Percentiles rank a stretch among this genome's conserved stretches.
Evolutionary conservation across 2,329 filamentous ascomycete genomes (phyloP).

Genomic region (Cladosporium sp.): DNA sequence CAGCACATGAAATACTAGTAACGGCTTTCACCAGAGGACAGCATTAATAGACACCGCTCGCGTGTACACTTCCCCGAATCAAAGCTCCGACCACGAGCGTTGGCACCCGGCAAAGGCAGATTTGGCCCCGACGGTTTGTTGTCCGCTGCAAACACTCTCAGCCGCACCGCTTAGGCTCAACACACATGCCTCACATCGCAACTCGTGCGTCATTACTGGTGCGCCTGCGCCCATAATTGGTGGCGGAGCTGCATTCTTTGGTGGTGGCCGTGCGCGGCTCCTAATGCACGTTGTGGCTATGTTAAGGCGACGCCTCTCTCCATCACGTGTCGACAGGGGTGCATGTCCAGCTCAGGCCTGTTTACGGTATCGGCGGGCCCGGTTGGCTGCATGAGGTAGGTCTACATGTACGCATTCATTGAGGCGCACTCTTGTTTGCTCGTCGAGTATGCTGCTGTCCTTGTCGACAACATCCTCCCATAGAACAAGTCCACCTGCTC

Average conservation of each 20-base stretch:
- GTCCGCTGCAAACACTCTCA: constrained; percentile 1
- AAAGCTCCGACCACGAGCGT: background rate
- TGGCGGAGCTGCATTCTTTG: constrained; percentile 11
- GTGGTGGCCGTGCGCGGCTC: background rate
- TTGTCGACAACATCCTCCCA: background rate
- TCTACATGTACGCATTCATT: constrained; percentile 1
- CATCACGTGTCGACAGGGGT: constrained; percentile 10
- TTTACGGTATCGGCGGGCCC: constrained; percentile 11
- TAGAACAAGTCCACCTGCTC: background rate
- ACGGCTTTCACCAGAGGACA: background rate
- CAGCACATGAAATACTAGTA: background rate
- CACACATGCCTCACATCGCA: background rate
- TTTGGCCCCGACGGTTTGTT: background rate
- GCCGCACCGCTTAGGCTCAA: background rate
- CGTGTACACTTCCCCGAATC: constrained; percentile 5
- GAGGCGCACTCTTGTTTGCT: background rate
- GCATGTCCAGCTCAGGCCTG: constrained; percentile 10
- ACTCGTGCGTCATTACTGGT: constrained; percentile 1
- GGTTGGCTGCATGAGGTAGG: constrained; percentile 11
- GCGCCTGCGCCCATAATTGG: background rate
- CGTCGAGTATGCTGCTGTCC: constrained; percentile 6
- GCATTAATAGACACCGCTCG: background rate
- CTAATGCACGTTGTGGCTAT: constrained; percentile 11
- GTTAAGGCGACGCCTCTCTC: constrained; percentile 1
- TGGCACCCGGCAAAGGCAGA: background rate